Evolutionary conservation across 139 green algal genomes (phyloP).

Genomic region (Axilococcus clingmanii): DNA sequence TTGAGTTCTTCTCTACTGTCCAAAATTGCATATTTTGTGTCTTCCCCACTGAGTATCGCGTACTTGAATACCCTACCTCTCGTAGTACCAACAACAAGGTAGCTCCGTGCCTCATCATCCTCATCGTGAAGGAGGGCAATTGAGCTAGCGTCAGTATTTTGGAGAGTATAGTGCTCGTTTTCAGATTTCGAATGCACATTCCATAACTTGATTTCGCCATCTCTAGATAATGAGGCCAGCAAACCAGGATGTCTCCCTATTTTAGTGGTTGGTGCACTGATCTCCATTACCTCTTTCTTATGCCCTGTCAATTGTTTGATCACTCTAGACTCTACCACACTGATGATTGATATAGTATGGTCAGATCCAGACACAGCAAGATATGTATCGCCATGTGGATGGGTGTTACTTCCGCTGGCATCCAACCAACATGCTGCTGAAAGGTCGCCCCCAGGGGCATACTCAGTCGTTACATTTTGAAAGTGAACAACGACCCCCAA

Average conservation of each 20-base stretch:
- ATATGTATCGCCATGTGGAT: slow-evolving; percentile 43
- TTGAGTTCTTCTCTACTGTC: slow-evolving; percentile 10
- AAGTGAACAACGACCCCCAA: slow-evolving; percentile 55
- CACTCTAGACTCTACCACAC: slow-evolving; percentile 42
- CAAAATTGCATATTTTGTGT: not conserved
- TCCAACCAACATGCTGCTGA: slow-evolving; percentile 32
- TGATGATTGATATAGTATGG: slow-evolving; percentile 48
- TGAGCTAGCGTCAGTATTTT: slow-evolving; percentile 16
- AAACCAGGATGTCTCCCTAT: slow-evolving; percentile 27
- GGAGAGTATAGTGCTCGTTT: slow-evolving; percentile 16
- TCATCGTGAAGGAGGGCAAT: slow-evolving; percentile 10
- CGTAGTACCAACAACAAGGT: not conserved
- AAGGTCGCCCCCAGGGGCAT: slow-evolving; percentile 39
- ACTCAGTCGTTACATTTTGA: slow-evolving; percentile 26
- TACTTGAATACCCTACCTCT: slow-evolving; percentile 4
- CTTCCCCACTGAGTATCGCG: not conserved
- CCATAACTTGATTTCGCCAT: slow-evolving; percentile 43
- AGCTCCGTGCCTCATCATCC: not conserved
- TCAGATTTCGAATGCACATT: slow-evolving; percentile 29
- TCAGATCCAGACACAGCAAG: slow-evolving; percentile 47
- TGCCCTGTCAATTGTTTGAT: slow-evolving; percentile 40
- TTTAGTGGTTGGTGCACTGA: slow-evolving; percentile 12
- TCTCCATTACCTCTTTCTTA: slow-evolving; percentile 31
- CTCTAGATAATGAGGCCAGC: slow-evolving; percentile 36
- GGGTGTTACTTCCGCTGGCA: slow-evolving; percentile 4